Evolutionary conservation across 192 early-diverging fungal genomes (phyloP), one percentile per base, ranked within the genome.

Genomic region (Geranomyces michiganensis): DNA sequence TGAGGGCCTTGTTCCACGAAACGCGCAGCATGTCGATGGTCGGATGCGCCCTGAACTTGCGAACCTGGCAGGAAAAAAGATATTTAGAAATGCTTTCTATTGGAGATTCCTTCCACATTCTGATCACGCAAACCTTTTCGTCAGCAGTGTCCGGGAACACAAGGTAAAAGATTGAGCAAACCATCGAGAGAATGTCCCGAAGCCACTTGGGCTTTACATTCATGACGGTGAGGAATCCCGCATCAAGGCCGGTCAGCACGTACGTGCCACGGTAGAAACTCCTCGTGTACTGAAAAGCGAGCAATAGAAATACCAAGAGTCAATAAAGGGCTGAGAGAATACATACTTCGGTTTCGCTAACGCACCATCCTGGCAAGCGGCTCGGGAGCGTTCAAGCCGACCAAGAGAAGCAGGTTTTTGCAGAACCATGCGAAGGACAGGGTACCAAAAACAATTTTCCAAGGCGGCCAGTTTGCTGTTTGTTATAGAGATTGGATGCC

Each of bases 171-270:
- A 87, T 56, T 0, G 90, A 84, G 68, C 96, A 95, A 9, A 95
- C 43, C 4, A 96, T 75, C 0, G 90, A 90, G 62, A 90, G 71
- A 0, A 91, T 79, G 71, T 98, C 92, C 5, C 92, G 83, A 26
- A 94, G 72, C 62, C 81, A 82, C 60, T 88, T 89, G 0, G 93
- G 93, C 21, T 82, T 78, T 30, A 96, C 81, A 30, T 81, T 72
- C 89, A 95, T 92, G 13, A 93, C 92, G 0, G 93, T 95, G 69
- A 94, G 89, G 79, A 96, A 96, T 0, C 95, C 96, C 1, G 95
- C 96, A 67, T 98, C 96, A n/a, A 96, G 77, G 1, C 91, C 93
- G 0, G 93, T 93, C 56, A 94, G 74, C 36, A 96, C 78, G 91
- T 93, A 96, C 0, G 94, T 89, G 14, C 92, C 92, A 17, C 96